A percentile compares a stretch with the other conserved stretches of the same genome.
Evolutionary conservation across 1,284 basidiomycete species (phyloP).

Genomic region (Phylloboletellus chloephorus): DNA sequence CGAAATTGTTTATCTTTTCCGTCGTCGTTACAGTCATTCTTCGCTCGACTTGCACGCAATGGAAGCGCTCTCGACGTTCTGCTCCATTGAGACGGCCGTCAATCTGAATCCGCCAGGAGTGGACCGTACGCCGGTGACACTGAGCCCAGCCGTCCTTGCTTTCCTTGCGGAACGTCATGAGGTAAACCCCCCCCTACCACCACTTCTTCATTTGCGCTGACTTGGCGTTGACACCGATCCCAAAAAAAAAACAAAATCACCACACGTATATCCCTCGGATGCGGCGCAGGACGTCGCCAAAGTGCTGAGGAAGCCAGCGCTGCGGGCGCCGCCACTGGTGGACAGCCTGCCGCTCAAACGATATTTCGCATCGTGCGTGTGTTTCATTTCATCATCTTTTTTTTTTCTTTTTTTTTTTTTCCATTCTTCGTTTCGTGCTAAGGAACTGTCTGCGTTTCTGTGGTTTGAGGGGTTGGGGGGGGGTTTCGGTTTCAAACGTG

Average conservation of each 20-base stretch:
- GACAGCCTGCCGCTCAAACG: constrained; percentile 45
- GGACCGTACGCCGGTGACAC: constrained; percentile 2
- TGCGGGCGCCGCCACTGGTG: constrained; percentile 35
- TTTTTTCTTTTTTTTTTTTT: too few relatives aligned
- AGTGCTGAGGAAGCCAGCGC: constrained; percentile 34
- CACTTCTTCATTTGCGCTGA: neutral
- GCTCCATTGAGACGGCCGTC: constrained; percentile 16
- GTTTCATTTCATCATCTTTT: too few relatives aligned
- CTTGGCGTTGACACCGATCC: too few relatives aligned
- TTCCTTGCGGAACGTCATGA: constrained; percentile 20
- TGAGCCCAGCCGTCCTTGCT: constrained; percentile 21
- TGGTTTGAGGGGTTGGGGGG: too few relatives aligned
- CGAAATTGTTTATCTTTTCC: too few relatives aligned
- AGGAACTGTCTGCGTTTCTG: too few relatives aligned
- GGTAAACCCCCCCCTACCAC: constrained; percentile 6
- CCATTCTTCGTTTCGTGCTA: too few relatives aligned
- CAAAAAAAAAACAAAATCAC: too few relatives aligned
- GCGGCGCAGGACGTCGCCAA: constrained; percentile 37
- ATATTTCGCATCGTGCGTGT: constrained; percentile 57
- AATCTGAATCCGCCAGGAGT: constrained; percentile 17
- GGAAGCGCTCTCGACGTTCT: constrained; percentile 3
- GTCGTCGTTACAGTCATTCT: too few relatives aligned
- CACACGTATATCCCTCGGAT: too few relatives aligned
- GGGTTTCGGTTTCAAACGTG: too few relatives aligned
- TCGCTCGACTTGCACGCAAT: neutral